Conservation (phyloP, 2,329 filamentous ascomycete species). For the Cercospora canescens region DNA sequence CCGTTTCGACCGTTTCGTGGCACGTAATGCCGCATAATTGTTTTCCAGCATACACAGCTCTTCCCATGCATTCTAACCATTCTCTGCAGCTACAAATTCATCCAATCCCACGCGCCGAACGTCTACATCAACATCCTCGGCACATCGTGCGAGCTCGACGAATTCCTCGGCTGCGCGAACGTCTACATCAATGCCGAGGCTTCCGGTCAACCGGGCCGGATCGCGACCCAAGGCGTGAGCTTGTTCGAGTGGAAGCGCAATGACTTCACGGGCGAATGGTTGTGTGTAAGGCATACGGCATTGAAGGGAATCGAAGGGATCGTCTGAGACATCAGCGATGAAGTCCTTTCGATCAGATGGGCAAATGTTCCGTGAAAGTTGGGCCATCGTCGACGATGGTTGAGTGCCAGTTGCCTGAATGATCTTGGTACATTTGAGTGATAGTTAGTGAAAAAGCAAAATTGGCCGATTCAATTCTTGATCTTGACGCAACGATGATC, state of each 20-base stretch:
- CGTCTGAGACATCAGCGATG: neutral
- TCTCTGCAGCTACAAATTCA: conserved; percentile 3
- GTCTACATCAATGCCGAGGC: conserved; percentile 14
- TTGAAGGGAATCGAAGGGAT: conserved; percentile 16
- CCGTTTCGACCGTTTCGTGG: neutral
- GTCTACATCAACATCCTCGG: conserved; percentile 9
- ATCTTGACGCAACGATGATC: neutral
- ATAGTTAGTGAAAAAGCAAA: too few relatives aligned
- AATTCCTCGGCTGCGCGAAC: conserved; percentile 9
- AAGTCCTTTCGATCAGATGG: neutral
- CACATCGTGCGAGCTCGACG: conserved; percentile 9
- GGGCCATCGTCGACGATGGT: neutral
- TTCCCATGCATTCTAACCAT: neutral
- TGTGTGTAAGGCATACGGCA: conserved; percentile 16
- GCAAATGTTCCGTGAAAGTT: neutral
- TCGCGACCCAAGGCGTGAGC: conserved; percentile 17
- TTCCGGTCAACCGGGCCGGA: conserved; percentile 8
- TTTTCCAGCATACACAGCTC: neutral
- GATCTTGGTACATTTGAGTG: too few relatives aligned
- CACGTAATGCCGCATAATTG: neutral
- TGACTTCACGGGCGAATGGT: neutral
- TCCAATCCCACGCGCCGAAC: conserved; percentile 8
- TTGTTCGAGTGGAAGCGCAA: conserved; percentile 11
- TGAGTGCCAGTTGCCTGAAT: neutral
- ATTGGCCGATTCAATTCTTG: neutral